phyloP scores from a whole-genome alignment of 2,329 filamentous ascomycete genomes.

The Paecilomyces dactylethromorphus region DNA sequence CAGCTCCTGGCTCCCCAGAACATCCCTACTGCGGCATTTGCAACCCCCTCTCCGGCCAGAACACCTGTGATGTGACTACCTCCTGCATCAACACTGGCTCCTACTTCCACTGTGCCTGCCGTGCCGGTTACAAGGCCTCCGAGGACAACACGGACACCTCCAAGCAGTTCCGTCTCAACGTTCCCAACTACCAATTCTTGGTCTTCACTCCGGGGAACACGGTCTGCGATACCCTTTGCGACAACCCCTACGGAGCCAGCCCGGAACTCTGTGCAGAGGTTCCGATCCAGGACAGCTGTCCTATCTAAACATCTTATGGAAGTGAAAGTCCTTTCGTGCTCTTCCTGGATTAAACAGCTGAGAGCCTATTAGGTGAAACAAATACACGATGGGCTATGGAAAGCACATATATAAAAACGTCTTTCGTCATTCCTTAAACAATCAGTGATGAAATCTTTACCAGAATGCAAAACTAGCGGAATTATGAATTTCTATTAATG shows the following conservation, averaged over 20 bases:
- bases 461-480: no score
- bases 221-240: constrained; percentile 29
- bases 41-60: constrained; percentile 33
- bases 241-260: constrained; percentile 23
- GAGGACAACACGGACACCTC: constrained; percentile 18
- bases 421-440: no score
- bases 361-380: no score
- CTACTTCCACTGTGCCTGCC: constrained; percentile 36
- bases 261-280: constrained; percentile 31
- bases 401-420: no score
- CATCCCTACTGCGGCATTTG: constrained; percentile 28
- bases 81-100: constrained; percentile 38
- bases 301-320: constrained; percentile 13
- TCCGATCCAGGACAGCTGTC: constrained; percentile 20
- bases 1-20: constrained; percentile 12
- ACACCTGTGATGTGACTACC: constrained; percentile 36
- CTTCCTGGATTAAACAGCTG: no score
- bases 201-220: constrained; percentile 32
- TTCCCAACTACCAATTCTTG: constrained; percentile 33
- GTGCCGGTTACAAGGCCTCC: constrained; percentile 35
- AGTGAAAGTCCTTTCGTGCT: not conserved
- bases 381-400: no score
- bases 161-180: constrained; percentile 31
- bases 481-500: no score
- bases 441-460: no score